Evolutionary conservation across 768 basidiomycete species (phyloP).

Genomic region (Boletales sp.): DNA sequence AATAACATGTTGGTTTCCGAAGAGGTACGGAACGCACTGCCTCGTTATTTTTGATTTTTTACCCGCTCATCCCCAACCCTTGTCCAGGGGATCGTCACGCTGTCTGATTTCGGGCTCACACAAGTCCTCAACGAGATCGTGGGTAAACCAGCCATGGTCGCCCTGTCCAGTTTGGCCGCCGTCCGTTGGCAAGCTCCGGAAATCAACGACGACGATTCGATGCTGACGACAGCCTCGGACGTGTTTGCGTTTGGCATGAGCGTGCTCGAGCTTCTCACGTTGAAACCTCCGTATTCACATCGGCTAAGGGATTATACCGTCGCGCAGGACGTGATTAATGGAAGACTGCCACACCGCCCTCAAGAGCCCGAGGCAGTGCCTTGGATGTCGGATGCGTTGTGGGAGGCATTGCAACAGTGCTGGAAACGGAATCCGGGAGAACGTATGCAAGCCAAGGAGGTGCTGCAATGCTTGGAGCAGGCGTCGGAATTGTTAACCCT

Average conservation of each 20-base stretch:
- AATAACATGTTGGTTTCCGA: conserved; percentile 56
- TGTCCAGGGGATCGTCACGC: conserved; percentile 48
- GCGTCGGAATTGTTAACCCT: not conserved
- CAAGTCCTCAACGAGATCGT: conserved; percentile 58
- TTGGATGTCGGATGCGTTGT: conserved; percentile 47
- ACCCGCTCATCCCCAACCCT: not conserved
- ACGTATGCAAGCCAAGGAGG: conserved; percentile 40
- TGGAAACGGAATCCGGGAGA: conserved; percentile 40
- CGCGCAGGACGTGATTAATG: conserved; percentile 39
- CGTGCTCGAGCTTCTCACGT: conserved; percentile 55
- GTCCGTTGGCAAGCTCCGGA: conserved; percentile 64
- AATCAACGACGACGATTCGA: conserved; percentile 42
- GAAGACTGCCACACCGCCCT: conserved; percentile 44
- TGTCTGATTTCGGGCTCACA: conserved; percentile 65
- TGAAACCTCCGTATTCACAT: conserved; percentile 47
- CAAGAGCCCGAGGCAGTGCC: conserved; percentile 24
- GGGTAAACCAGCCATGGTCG: conserved; percentile 43
- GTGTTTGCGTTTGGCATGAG: conserved; percentile 61
- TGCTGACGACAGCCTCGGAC: conserved; percentile 48
- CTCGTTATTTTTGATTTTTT: not conserved
- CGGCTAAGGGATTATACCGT: conserved; percentile 49
- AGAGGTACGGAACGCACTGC: conserved; percentile 31
- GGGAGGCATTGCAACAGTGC: conserved; percentile 44
- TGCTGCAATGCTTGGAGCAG: conserved; percentile 20
- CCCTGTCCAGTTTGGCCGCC: conserved; percentile 43